Percentiles rank a stretch among this genome's conserved stretches.
These are phyloP conservation scores for Phytophthora melonis DNA, from an alignment of 352 stramenopile genomes.

Conservation along the genomic window DNA sequence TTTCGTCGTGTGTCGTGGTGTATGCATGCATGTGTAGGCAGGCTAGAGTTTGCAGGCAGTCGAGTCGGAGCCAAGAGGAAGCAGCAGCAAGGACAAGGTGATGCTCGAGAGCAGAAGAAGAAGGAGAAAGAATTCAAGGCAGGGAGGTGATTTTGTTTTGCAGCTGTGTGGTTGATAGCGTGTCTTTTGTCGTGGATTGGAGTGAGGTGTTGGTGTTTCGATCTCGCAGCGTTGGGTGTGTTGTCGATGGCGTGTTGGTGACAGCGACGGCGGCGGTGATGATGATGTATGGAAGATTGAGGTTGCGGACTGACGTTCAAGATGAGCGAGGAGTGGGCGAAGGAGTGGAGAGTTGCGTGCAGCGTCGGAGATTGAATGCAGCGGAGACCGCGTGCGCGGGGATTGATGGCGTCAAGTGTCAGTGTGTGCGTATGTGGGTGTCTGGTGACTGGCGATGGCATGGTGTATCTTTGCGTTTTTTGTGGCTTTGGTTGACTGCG, in stretches of 20 bases:
- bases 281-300: neutral
- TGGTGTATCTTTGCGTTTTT: neutral
- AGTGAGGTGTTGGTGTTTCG: neutral
- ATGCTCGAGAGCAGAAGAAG: neutral
- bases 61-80: neutral
- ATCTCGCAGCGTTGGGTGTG: neutral
- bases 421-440: neutral
- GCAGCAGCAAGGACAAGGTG: neutral
- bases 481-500: neutral
- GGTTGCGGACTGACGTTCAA: neutral
- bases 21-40: constrained; percentile 1
- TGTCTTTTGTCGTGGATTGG: neutral
- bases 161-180: neutral
- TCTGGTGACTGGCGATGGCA: neutral
- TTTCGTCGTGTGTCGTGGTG: constrained; percentile 5
- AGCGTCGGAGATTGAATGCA: neutral
- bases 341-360: neutral
- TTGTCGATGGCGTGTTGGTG: neutral
- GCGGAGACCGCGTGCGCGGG: neutral
- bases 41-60: neutral
- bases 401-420: neutral
- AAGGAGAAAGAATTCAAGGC: constrained; percentile 1
- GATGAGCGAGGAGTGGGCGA: neutral
- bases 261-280: neutral
- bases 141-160: neutral